Conservation (phyloP, 768 basidiomycete species). For the Phaffia australis region DNA sequence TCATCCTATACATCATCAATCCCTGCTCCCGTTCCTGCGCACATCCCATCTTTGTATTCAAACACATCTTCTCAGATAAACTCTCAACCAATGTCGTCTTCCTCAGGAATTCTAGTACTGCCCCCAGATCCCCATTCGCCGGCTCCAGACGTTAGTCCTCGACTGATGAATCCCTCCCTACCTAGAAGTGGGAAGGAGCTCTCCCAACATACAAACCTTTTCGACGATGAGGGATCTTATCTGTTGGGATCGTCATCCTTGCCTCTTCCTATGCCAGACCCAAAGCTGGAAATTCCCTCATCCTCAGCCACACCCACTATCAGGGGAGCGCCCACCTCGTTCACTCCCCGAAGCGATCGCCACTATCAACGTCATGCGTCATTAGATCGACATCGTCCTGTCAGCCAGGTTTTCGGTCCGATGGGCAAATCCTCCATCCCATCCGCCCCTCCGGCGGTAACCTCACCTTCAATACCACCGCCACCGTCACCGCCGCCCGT, state of each 20-base stretch:
- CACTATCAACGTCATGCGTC: too few species aligned
- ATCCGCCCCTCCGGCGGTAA: not conserved
- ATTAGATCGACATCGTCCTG: slow-evolving; percentile 6
- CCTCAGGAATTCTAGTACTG: not conserved
- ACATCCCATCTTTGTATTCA: too few species aligned
- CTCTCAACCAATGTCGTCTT: not conserved
- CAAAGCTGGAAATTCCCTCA: not conserved
- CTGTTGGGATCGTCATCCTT: not conserved
- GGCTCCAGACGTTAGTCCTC: slow-evolving; percentile 9
- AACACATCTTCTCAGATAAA: not conserved
- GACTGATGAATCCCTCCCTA: slow-evolving; percentile 7
- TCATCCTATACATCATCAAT: not conserved
- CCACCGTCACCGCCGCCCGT: not conserved
- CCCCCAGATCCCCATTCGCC: slow-evolving; percentile 10
- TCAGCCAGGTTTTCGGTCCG: not conserved
- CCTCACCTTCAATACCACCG: not conserved
- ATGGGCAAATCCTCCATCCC: not conserved
- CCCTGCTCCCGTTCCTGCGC: not conserved
- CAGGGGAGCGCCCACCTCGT: not conserved
- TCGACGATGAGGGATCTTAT: not conserved
- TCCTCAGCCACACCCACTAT: not conserved
- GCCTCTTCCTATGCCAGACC: not conserved
- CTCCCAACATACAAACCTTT: not conserved
- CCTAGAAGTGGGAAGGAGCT: not conserved
- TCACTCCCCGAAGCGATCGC: not conserved